A percentile compares a stretch with the other conserved stretches of the same genome.
phyloP scores from a whole-genome alignment of 192 early-diverging fungal species.

The Haplosporangium gracile region DNA sequence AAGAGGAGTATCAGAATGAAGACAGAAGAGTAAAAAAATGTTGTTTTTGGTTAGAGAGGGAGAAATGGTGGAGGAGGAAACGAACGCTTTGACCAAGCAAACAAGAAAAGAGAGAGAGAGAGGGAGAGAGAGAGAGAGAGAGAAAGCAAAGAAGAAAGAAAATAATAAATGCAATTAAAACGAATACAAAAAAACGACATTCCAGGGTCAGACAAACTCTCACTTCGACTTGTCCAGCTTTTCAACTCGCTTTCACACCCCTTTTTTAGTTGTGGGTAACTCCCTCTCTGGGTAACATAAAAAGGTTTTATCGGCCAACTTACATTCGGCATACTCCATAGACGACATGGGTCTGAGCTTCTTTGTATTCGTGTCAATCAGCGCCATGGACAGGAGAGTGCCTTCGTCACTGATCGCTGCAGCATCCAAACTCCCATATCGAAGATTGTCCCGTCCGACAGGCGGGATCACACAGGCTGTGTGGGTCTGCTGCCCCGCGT shows the following conservation, averaged over 20 bases:
- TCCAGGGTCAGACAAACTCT: background rate
- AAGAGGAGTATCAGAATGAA: background rate
- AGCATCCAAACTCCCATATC: slow-evolving; percentile 17
- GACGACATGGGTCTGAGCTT: slow-evolving; percentile 22
- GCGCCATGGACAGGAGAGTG: background rate
- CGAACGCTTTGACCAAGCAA: slow-evolving; percentile 1
- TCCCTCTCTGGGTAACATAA: too few relatives aligned
- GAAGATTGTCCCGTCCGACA: background rate
- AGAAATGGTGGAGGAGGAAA: background rate
- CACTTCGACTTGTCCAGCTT: background rate
- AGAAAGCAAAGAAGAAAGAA: background rate
- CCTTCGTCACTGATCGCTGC: background rate
- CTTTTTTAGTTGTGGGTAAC: too few relatives aligned
- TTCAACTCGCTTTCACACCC: background rate
- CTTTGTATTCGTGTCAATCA: background rate
- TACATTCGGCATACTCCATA: slow-evolving; percentile 33
- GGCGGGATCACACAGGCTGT: background rate
- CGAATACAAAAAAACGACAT: slow-evolving; percentile 4
- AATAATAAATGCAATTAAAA: slow-evolving; percentile 3
- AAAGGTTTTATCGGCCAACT: background rate
- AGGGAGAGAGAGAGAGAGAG: background rate
- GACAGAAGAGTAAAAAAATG: background rate
- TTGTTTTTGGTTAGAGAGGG: background rate
- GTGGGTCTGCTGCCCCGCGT: background rate
- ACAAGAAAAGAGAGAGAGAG: background rate